These are phyloP conservation scores for Turritis glabra DNA, from an alignment of 345 rosid species.

Conservation along the genomic window DNA sequence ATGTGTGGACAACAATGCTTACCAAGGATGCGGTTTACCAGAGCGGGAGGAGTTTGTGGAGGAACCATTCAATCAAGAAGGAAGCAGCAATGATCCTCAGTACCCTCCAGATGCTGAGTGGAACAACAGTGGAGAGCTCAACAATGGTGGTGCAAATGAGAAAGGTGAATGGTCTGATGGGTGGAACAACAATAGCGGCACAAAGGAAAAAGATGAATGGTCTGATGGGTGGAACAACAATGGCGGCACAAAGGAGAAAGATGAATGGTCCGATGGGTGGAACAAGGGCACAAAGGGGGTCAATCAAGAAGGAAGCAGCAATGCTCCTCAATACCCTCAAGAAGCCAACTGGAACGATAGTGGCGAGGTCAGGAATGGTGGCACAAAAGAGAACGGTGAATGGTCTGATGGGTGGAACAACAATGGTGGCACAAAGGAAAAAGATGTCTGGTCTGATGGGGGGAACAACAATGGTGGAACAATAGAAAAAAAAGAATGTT, in stretches of 20 bases:
- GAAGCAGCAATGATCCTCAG: constrained; percentile 26
- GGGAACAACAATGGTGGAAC: constrained; percentile 3
- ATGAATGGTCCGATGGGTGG: constrained; percentile 68
- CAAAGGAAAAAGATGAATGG: constrained; percentile 1
- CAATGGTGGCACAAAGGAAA: background rate
- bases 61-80: constrained; percentile 34
- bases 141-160: constrained; percentile 40
- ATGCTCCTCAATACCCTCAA: constrained; percentile 27
- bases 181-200: constrained; percentile 5
- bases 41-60: constrained; percentile 48
- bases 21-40: constrained; percentile 79
- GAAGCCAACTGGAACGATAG: constrained; percentile 42
- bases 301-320: constrained; percentile 31
- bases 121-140: constrained; percentile 37
- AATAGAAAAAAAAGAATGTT: constrained; percentile 57
- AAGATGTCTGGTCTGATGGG: background rate
- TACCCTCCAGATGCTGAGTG: constrained; percentile 38
- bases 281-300: constrained; percentile 19
- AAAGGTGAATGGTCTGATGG: constrained; percentile 80
- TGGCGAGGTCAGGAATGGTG: constrained; percentile 34
- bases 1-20: constrained; percentile 69
- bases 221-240: constrained; percentile 29
- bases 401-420: constrained; percentile 44
- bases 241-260: constrained; percentile 38
- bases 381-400: constrained; percentile 49